Conservation (phyloP, 2,329 filamentous ascomycete species). For the Sordariomycetes sp. region DNA sequence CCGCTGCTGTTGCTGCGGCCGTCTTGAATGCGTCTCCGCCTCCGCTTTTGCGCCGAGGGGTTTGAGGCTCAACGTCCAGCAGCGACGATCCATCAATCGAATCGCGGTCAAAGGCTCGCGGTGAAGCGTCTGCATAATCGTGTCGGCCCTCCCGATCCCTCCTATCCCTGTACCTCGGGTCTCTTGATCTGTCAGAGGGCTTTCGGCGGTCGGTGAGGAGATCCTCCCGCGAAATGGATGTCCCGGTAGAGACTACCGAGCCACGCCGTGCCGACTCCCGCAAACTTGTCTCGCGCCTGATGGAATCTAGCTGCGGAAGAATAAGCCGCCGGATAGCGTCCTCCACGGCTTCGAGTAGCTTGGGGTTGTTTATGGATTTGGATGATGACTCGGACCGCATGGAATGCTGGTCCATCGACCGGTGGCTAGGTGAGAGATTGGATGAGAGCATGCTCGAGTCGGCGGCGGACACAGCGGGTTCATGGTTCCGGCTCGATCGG, state of each 20-base stretch:
- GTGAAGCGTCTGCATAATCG: constrained; percentile 36
- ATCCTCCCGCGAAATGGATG: constrained; percentile 43
- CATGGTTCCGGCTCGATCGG: constrained; percentile 39
- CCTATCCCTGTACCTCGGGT: constrained; percentile 9
- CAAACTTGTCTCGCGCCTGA: constrained; percentile 83
- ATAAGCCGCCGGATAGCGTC: constrained; percentile 86
- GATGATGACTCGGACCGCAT: constrained; percentile 40
- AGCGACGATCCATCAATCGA: constrained; percentile 27
- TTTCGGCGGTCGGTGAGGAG: constrained; percentile 49
- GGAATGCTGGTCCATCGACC: constrained; percentile 44
- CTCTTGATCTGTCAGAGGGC: constrained; percentile 28
- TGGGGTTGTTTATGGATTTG: constrained; percentile 79
- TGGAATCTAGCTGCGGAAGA: constrained; percentile 78
- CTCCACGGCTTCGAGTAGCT: constrained; percentile 81
- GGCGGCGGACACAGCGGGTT: constrained; percentile 39
- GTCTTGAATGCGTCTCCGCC: constrained; percentile 32
- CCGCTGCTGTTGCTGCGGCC: constrained; percentile 29
- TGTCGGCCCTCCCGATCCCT: constrained; percentile 42
- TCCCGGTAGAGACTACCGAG: constrained; percentile 48
- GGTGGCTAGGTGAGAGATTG: constrained; percentile 40
- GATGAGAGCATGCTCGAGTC: constrained; percentile 47
- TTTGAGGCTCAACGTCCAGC: constrained; percentile 28
- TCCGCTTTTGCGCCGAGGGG: constrained; percentile 29
- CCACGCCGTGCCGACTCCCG: constrained; percentile 54
- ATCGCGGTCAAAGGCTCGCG: constrained; percentile 35